Conservation (phyloP, 768 basidiomycete genomes). For the Epithele typhae region DNA sequence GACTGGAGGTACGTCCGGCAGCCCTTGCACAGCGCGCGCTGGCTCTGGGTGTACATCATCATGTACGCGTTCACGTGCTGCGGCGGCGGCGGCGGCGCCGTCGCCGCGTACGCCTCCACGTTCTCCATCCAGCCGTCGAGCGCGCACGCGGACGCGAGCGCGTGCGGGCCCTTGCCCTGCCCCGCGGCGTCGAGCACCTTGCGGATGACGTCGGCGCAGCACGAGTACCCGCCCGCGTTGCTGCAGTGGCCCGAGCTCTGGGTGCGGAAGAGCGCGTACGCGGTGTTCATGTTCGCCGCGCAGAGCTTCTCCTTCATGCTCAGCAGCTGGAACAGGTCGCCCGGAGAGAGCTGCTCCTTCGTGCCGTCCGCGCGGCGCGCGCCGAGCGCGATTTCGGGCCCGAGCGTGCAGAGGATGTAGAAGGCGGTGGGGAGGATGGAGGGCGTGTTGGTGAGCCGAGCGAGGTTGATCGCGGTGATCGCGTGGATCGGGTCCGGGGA, state of each 20-base stretch:
- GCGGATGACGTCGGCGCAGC: not conserved
- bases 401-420: not conserved
- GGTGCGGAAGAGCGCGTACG: not conserved
- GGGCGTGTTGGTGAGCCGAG: constrained; percentile 6
- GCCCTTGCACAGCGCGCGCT: not conserved
- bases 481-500: not conserved
- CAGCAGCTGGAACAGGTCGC: not conserved
- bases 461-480: constrained; percentile 2
- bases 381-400: not conserved
- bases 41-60: not conserved
- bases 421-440: constrained; percentile 8
- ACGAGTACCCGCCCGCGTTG: not conserved
- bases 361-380: not conserved
- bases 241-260: not conserved
- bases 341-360: not conserved
- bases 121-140: constrained; percentile 2
- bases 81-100: no score
- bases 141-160: not conserved
- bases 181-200: not conserved
- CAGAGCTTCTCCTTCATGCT: not conserved
- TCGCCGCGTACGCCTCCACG: not conserved
- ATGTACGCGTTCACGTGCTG: not conserved
- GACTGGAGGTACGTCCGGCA: not conserved
- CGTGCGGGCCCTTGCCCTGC: not conserved
- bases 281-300: not conserved